These are phyloP conservation scores for Houttuynia cordata DNA, from an alignment of 164 flowering plant genomes.

Conservation along the genomic window DNA sequence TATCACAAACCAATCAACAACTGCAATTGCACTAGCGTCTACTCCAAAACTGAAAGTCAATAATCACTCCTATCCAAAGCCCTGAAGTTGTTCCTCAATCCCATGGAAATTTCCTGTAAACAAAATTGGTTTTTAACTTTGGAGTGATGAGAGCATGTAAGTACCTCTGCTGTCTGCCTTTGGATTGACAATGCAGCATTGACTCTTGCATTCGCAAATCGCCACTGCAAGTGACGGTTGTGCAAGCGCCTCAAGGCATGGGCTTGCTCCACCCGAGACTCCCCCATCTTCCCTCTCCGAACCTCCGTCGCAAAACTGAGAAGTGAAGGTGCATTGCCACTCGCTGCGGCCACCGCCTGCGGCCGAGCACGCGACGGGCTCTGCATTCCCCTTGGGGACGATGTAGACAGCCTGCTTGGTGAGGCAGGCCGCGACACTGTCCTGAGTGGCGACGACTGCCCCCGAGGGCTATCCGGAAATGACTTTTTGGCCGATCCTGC, in stretches of 20 bases:
- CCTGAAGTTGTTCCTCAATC: too few species aligned
- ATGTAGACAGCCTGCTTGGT: slow-evolving; percentile 35
- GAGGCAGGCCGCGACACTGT: slow-evolving; percentile 46
- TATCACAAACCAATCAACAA: too few species aligned
- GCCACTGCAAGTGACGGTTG: slow-evolving; percentile 77
- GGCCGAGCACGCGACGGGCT: slow-evolving; percentile 57
- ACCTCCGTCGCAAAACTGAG: slow-evolving; percentile 50
- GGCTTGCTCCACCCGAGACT: slow-evolving; percentile 48
- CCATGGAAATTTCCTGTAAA: too few species aligned
- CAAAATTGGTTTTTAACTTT: too few species aligned
- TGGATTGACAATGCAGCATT: slow-evolving; percentile 45
- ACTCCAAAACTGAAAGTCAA: too few species aligned
- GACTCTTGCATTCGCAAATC: slow-evolving; percentile 69
- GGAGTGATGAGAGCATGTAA: too few species aligned
- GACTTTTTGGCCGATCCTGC: slow-evolving; percentile 29
- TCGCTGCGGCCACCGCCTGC: background rate
- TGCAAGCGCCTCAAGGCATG: slow-evolving; percentile 56
- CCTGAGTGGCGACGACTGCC: slow-evolving; percentile 46
- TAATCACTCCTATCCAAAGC: too few species aligned
- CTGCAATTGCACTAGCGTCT: too few species aligned
- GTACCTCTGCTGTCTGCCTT: slow-evolving; percentile 62
- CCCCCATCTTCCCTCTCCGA: slow-evolving; percentile 65
- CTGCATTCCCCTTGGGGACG: slow-evolving; percentile 49
- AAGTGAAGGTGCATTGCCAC: slow-evolving; percentile 28
- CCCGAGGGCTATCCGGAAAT: slow-evolving; percentile 40